Percentiles rank a stretch among this genome's conserved stretches.
These are phyloP conservation scores for Cryptosporidium felis DNA, from an alignment of 169 alveolate genomes.

Conservation along the genomic window DNA sequence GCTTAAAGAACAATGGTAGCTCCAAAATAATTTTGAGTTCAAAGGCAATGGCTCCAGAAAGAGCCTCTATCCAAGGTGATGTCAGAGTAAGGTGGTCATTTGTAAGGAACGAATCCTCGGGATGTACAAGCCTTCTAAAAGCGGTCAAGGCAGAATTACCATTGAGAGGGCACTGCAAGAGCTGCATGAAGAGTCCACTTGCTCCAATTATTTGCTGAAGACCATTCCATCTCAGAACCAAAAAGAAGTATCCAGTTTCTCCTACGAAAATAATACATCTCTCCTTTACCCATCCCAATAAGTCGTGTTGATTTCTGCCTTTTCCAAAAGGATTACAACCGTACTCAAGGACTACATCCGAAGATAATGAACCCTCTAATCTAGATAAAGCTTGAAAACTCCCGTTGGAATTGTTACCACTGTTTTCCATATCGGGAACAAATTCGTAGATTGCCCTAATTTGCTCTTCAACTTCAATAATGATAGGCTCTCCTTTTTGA, in stretches of 20 bases:
- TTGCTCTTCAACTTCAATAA: slow-evolving; percentile 31
- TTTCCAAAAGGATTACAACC: slow-evolving; percentile 25
- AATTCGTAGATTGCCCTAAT: slow-evolving; percentile 40
- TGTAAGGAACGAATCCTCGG: slow-evolving; percentile 59
- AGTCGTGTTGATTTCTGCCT: not conserved
- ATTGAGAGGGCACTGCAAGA: not conserved
- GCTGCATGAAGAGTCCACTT: slow-evolving; percentile 62
- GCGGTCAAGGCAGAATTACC: not conserved
- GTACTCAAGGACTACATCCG: slow-evolving; percentile 41
- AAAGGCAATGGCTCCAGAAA: slow-evolving; percentile 68
- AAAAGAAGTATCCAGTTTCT: slow-evolving; percentile 18
- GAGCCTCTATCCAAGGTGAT: slow-evolving; percentile 68
- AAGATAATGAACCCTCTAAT: not conserved
- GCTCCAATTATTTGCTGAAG: slow-evolving; percentile 56
- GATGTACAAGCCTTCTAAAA: slow-evolving; percentile 53
- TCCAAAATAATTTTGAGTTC: slow-evolving; percentile 17
- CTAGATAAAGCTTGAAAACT: not conserved
- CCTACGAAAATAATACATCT: slow-evolving; percentile 41
- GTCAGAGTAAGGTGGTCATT: slow-evolving; percentile 12
- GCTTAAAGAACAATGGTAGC: slow-evolving; percentile 6
- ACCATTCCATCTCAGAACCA: slow-evolving; percentile 50
- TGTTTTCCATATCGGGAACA: not conserved
- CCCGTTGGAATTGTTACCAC: not conserved
- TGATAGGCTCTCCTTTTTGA: slow-evolving; percentile 29
- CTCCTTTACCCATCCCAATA: slow-evolving; percentile 62